phyloP scores from a whole-genome alignment of 139 green algal genomes.

The Asterochloris sp. region DNA sequence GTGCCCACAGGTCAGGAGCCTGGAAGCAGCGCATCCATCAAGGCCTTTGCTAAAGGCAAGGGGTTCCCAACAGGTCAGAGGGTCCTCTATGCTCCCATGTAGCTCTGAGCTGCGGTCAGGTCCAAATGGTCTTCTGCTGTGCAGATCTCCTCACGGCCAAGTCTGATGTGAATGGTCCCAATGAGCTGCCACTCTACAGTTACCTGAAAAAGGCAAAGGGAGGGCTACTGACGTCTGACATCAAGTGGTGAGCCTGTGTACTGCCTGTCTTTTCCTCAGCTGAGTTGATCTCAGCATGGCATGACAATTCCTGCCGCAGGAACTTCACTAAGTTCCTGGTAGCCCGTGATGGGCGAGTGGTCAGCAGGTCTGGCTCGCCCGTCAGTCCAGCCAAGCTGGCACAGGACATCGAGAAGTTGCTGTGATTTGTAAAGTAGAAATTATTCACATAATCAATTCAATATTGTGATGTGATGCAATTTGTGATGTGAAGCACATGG shows the following conservation, averaged over 20 bases:
- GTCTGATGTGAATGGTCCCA: constrained; percentile 61
- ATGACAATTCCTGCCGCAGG: constrained; percentile 22
- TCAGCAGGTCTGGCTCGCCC: not conserved
- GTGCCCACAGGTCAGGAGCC: constrained; percentile 58
- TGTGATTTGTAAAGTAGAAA: not conserved
- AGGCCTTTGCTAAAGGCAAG: constrained; percentile 61
- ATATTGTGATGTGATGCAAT: not conserved
- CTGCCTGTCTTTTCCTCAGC: not conserved
- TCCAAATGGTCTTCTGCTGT: not conserved
- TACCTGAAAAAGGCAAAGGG: constrained; percentile 68
- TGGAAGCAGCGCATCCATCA: constrained; percentile 61
- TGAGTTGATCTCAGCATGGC: not conserved
- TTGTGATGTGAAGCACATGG: not conserved
- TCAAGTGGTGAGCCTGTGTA: constrained; percentile 44
- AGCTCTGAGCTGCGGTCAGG: no score
- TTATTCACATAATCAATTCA: not conserved
- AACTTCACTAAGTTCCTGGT: constrained; percentile 68
- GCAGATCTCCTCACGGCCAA: constrained; percentile 64
- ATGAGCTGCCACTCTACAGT: constrained; percentile 33
- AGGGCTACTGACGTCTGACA: constrained; percentile 44
- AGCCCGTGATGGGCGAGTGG: not conserved
- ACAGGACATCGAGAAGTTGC: not conserved
- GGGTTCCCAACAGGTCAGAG: constrained; percentile 6
- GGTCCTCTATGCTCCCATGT: no score
- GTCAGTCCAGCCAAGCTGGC: not conserved